A percentile compares a stretch with the other conserved stretches of the same genome.
Evolutionary conservation across 257 asterid species (phyloP).

Genomic region (Catharanthus roseus): DNA sequence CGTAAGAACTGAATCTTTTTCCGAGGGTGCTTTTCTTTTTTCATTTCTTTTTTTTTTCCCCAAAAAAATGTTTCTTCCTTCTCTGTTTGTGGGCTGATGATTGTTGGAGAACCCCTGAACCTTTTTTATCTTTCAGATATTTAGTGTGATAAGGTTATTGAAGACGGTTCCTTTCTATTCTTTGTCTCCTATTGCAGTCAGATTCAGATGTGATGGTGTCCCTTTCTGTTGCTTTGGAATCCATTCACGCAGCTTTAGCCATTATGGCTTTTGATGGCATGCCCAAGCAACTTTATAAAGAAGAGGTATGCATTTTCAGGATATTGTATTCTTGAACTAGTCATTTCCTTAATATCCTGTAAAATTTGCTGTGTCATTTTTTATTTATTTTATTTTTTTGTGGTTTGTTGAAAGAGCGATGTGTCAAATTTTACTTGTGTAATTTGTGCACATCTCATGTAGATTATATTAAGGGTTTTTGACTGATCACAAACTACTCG

Average conservation of each 20-base stretch:
- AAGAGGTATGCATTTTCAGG: slow-evolving; percentile 57
- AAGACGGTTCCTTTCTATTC: not conserved
- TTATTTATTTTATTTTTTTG: too few species aligned
- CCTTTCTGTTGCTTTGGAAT: slow-evolving; percentile 79
- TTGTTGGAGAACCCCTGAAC: not conserved
- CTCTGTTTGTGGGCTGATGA: not conserved
- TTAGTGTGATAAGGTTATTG: not conserved
- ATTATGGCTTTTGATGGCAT: slow-evolving; percentile 74
- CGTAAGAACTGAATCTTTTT: not conserved
- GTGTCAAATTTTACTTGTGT: slow-evolving; percentile 6
- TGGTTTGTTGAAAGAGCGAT: too few species aligned
- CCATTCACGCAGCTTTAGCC: slow-evolving; percentile 89
- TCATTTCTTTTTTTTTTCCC: too few species aligned
- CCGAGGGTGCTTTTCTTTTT: not conserved
- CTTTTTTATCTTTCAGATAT: not conserved
- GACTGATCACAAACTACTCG: slow-evolving; percentile 27
- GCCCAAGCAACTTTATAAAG: slow-evolving; percentile 93
- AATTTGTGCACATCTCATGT: not conserved
- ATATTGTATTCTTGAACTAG: not conserved
- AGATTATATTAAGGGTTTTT: slow-evolving; percentile 10
- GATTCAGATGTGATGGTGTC: slow-evolving; percentile 73
- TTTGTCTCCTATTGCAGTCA: slow-evolving; percentile 48
- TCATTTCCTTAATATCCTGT: not conserved
- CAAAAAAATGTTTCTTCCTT: too few species aligned
- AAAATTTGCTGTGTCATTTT: not conserved